Evolutionary conservation across 2,329 filamentous ascomycete species (phyloP).

Genomic region (Fusarium sp.): DNA sequence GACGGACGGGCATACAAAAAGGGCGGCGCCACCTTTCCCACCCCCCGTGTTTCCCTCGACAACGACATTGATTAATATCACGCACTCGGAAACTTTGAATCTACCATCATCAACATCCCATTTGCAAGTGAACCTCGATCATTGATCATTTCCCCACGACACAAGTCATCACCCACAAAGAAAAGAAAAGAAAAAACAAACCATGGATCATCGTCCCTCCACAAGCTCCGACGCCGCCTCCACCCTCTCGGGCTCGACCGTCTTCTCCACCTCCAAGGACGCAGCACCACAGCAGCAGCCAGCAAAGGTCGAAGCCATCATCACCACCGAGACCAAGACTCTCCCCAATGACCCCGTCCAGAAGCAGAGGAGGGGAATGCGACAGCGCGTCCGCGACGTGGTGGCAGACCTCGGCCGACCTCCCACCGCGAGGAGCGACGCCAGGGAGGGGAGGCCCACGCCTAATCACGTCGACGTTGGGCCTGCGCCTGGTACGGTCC

Average conservation of each 20-base stretch:
- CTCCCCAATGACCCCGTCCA: not conserved
- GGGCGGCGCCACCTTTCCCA: not conserved
- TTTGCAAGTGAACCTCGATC: not conserved
- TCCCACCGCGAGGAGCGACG: slow-evolving; percentile 46
- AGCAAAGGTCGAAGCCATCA: slow-evolving; percentile 11
- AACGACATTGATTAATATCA: slow-evolving; percentile 2
- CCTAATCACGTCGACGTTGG: slow-evolving; percentile 44
- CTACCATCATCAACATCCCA: not conserved
- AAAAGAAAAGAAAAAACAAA: not conserved
- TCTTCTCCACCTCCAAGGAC: slow-evolving; percentile 44
- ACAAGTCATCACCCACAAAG: not conserved
- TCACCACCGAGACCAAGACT: not conserved
- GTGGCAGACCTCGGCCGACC: slow-evolving; percentile 47
- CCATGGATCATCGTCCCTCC: slow-evolving; percentile 40
- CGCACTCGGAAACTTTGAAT: not conserved
- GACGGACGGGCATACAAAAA: not conserved
- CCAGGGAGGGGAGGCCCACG: slow-evolving; percentile 44
- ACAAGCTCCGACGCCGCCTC: slow-evolving; percentile 46
- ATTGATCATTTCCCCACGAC: not conserved
- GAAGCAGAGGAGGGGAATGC: slow-evolving; percentile 42
- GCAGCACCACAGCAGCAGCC: slow-evolving; percentile 19
- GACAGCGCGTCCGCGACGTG: slow-evolving; percentile 48
- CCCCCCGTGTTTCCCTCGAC: not conserved
- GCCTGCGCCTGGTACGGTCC: slow-evolving; percentile 36
- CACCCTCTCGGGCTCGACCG: slow-evolving; percentile 45